Percentiles rank a stretch among this genome's conserved stretches.
These are phyloP conservation scores for Osmozyma mogii DNA, from an alignment of 805 yeast species.

Conservation along the genomic window DNA sequence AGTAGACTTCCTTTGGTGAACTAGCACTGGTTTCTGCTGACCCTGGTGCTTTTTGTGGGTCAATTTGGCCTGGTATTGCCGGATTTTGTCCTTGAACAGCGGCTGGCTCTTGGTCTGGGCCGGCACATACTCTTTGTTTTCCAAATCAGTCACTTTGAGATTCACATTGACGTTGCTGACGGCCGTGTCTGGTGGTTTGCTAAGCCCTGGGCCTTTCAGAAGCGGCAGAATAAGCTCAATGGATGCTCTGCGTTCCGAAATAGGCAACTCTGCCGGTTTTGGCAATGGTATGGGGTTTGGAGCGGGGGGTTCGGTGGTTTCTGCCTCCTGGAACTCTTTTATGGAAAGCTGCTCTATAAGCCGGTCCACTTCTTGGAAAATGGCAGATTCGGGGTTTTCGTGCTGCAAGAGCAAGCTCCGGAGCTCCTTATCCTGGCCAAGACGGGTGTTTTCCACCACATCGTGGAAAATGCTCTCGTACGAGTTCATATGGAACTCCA, in stretches of 20 bases:
- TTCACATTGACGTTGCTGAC: constrained; percentile 27
- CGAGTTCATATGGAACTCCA: too few relatives aligned
- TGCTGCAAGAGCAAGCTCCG: constrained; percentile 1
- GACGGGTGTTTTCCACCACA: constrained; percentile 3
- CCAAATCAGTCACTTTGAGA: constrained; percentile 14
- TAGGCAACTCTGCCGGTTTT: not conserved
- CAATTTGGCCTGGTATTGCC: constrained; percentile 10
- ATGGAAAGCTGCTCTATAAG: constrained; percentile 6
- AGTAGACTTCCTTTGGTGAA: not conserved
- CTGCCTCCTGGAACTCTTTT: constrained; percentile 2
- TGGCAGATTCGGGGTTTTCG: constrained; percentile 1
- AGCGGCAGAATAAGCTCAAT: constrained; percentile 11
- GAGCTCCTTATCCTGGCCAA: constrained; percentile 3
- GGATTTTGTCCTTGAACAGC: constrained; percentile 6
- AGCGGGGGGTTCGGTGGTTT: not conserved
- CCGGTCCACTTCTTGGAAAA: constrained; percentile 7
- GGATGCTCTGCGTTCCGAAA: not conserved
- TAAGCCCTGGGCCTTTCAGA: constrained; percentile 13
- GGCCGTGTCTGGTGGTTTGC: constrained; percentile 23
- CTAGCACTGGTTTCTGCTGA: not conserved
- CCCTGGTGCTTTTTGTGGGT: constrained; percentile 3
- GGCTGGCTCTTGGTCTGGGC: constrained; percentile 1
- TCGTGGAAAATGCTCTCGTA: constrained; percentile 2
- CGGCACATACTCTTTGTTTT: constrained; percentile 11
- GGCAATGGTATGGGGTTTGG: not conserved